These are phyloP conservation scores for Apiospora arundinis DNA, from an alignment of 2,329 filamentous ascomycete genomes.

Conservation along the genomic window DNA sequence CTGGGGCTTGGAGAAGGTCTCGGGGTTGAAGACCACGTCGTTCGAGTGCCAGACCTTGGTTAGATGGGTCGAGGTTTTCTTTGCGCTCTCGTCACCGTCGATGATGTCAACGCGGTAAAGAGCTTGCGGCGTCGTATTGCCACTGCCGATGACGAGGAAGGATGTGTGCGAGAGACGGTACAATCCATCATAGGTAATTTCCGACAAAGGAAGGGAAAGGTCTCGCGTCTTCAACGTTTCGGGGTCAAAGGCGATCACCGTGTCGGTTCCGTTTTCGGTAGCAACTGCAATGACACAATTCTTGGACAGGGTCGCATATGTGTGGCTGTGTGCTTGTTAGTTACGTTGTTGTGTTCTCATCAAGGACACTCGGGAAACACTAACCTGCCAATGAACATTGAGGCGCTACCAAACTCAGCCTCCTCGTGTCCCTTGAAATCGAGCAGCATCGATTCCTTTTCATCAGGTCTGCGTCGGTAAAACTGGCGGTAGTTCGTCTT, in stretches of 20 bases:
- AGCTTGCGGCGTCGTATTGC: not conserved
- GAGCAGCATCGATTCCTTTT: not conserved
- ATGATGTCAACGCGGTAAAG: not conserved
- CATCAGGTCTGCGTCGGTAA: conserved; percentile 41
- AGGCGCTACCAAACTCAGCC: conserved; percentile 4
- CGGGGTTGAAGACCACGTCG: not conserved
- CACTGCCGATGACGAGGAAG: not conserved
- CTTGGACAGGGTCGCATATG: not conserved
- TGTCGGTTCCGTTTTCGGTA: conserved; percentile 1
- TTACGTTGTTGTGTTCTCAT: too few relatives aligned
- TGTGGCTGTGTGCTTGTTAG: not conserved
- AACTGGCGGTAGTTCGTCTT: conserved; percentile 53
- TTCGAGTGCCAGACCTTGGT: not conserved
- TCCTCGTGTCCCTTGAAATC: conserved; percentile 7
- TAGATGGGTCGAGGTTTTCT: not conserved
- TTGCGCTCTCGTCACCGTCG: not conserved
- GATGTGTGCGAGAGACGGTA: not conserved
- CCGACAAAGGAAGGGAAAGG: not conserved
- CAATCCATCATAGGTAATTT: not conserved
- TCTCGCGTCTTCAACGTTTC: not conserved
- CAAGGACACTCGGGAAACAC: not conserved
- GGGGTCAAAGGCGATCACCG: not conserved
- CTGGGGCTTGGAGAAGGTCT: not conserved
- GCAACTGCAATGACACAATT: not conserved
- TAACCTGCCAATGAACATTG: conserved; percentile 26